A percentile compares a stretch with the other conserved stretches of the same genome.
Evolutionary conservation across 805 yeast species (phyloP).

Genomic region (Lipomyces spencermartinsiae): DNA sequence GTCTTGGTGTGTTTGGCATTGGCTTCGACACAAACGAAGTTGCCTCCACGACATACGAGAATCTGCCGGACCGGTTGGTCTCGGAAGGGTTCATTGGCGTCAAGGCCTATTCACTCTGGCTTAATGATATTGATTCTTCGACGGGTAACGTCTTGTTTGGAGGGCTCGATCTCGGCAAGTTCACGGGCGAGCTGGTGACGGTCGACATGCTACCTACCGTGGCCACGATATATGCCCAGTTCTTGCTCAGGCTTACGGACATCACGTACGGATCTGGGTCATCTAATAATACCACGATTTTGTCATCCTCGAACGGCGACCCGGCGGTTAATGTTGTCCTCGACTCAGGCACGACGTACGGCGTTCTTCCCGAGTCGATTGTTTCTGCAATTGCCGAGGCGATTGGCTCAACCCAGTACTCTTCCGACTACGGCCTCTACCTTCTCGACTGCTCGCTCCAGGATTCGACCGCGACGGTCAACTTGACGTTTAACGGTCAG

Average conservation of each 20-base stretch:
- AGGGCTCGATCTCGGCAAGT: constrained; percentile 53
- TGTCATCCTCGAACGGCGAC: constrained; percentile 2
- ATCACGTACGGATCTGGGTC: constrained; percentile 17
- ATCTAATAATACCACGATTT: constrained; percentile 1
- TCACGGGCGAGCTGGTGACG: constrained; percentile 47
- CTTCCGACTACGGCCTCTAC: constrained; percentile 51
- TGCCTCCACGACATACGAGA: constrained; percentile 40
- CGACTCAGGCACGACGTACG: constrained; percentile 62
- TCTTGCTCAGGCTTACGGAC: constrained; percentile 27
- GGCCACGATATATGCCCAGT: constrained; percentile 14
- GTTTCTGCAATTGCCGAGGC: constrained; percentile 43
- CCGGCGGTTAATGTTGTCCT: constrained; percentile 51
- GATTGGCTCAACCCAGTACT: constrained; percentile 50
- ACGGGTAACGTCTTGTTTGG: constrained; percentile 53
- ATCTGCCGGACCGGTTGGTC: constrained; percentile 48
- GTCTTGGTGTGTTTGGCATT: constrained; percentile 57
- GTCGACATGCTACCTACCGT: constrained; percentile 44
- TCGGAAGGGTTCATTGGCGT: constrained; percentile 51
- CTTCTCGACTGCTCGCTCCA: constrained; percentile 48
- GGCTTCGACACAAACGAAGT: constrained; percentile 49
- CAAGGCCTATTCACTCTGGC: constrained; percentile 55
- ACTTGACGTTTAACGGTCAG: constrained; percentile 58
- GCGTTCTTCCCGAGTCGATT: constrained; percentile 54
- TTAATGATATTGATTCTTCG: constrained; percentile 46
- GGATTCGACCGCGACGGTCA: constrained; percentile 43